Evolutionary conservation across 2,329 filamentous ascomycete genomes (phyloP).

Genomic region (Arthrocladium fulminans): DNA sequence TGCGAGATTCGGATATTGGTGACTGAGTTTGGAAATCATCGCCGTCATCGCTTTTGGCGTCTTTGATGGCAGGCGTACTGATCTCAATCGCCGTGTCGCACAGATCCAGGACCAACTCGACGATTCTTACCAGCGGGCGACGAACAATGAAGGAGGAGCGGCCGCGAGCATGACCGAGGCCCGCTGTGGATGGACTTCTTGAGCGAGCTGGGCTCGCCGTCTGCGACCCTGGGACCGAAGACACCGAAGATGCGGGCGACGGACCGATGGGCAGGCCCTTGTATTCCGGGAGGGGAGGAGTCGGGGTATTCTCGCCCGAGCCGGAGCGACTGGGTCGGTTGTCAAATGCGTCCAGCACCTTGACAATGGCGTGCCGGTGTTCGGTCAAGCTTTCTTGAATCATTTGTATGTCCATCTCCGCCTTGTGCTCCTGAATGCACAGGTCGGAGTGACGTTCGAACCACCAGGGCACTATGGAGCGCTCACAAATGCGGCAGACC

Average conservation of each 20-base stretch:
- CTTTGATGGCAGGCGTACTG: slow-evolving; percentile 86
- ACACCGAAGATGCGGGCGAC: slow-evolving; percentile 58
- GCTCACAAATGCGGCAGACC: slow-evolving; percentile 92
- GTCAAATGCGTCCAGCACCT: slow-evolving; percentile 85
- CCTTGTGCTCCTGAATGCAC: slow-evolving; percentile 88
- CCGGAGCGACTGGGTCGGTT: slow-evolving; percentile 58
- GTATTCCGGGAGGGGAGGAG: slow-evolving; percentile 58
- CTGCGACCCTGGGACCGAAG: slow-evolving; percentile 58
- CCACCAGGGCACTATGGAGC: slow-evolving; percentile 97
- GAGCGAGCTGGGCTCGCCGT: slow-evolving; percentile 53
- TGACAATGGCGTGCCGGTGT: slow-evolving; percentile 89
- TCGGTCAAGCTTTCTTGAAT: slow-evolving; percentile 86
- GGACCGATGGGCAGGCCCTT: slow-evolving; percentile 68
- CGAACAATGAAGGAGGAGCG: slow-evolving; percentile 92
- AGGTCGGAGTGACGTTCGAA: slow-evolving; percentile 98
- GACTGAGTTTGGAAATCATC: slow-evolving; percentile 87
- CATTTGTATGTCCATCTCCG: slow-evolving; percentile 96
- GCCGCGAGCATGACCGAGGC: slow-evolving; percentile 69
- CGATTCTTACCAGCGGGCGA: slow-evolving; percentile 80
- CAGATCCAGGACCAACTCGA: slow-evolving; percentile 86
- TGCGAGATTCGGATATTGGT: slow-evolving; percentile 88
- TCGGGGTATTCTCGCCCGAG: slow-evolving; percentile 41
- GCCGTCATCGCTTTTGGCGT: slow-evolving; percentile 53
- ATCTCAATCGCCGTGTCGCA: slow-evolving; percentile 95
- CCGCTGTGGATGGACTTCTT: slow-evolving; percentile 49